Base-by-base conservation (phyloP, 805 yeast genomes). In the Wickerhamomyces tratensis region DNA sequence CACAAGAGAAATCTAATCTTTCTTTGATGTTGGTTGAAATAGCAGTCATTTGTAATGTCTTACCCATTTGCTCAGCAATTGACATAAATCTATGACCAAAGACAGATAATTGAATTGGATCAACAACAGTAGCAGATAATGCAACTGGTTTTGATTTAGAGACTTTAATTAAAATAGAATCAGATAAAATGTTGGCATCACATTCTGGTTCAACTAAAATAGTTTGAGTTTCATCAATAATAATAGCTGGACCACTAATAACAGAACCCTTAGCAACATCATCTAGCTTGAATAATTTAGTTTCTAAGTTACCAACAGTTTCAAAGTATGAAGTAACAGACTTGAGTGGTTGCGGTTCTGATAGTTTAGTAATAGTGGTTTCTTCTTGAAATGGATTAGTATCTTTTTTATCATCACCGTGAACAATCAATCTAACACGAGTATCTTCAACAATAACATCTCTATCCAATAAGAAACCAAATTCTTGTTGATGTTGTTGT, bases 61-160 rank as follows among this genome's bases (percentile, higher is more conserved):
- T 55, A 39, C 65, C 63, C 72, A 68, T 68, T 36, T 61, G 62
- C 39, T 68, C 72, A 25, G 74, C 74, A 52, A 70, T 67, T 8
- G 67, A 59, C 71, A 67, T 67, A 51, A 68, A 68, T 48, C 73
- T 57, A 49, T 66, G 61, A 25, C 64, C 57, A 44, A 68, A 68
- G 6, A 68, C 57, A 7, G 71, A 58, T 31, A 66, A 46, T 42
- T 57, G 67, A 36, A 65, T 57, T 2, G 71, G 71, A 49, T 66
- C 70, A 39, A 64, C 58, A 71, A 3, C 60, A 31, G 57, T 54
- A 14, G 48, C 44, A 25, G 54, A 2, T 71, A 72, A 41, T 54
- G 52, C 46, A 67, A 57, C 44, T 72, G 67, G 5, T 72, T 71
- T 45, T 64, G 67, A 46, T 67, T 68, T 45, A 68, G 56, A 1